These are phyloP conservation scores for Metschnikowia santaceciliae DNA, from an alignment of 805 yeast genomes.

Conservation along the genomic window DNA sequence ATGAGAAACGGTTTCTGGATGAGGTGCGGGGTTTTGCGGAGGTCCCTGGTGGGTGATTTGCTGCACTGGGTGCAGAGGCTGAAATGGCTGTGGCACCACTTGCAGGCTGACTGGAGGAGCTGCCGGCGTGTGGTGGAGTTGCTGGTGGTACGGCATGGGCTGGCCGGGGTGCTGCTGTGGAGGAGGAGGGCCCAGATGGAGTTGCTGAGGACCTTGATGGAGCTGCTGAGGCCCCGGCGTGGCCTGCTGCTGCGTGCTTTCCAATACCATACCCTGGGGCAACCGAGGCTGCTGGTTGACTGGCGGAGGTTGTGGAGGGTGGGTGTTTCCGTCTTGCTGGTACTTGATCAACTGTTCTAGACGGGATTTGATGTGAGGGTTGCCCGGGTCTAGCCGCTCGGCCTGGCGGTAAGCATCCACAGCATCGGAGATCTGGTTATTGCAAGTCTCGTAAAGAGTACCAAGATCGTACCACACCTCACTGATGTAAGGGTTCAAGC, in stretches of 20 bases:
- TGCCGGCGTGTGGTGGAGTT: conserved; percentile 11
- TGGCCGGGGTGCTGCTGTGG: conserved; percentile 13
- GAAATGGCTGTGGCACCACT: conserved; percentile 8
- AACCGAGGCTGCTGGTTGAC: conserved; percentile 56
- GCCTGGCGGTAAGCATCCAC: conserved; percentile 96
- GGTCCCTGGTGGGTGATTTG: neutral
- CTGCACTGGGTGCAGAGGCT: conserved; percentile 3
- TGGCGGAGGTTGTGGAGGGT: conserved; percentile 68
- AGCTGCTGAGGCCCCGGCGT: conserved; percentile 12
- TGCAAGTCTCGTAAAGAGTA: conserved; percentile 94
- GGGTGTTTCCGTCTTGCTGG: conserved; percentile 64
- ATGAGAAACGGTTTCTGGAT: conserved; percentile 7
- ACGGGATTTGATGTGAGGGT: conserved; percentile 91
- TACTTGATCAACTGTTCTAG: conserved; percentile 77
- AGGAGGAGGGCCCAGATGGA: conserved; percentile 14
- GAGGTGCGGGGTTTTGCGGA: conserved; percentile 4
- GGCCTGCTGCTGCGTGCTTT: conserved; percentile 30
- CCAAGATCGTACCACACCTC: conserved; percentile 99
- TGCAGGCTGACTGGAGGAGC: conserved; percentile 15
- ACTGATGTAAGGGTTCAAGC: conserved; percentile 90
- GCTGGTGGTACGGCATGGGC: conserved; percentile 11
- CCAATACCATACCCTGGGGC: conserved; percentile 64
- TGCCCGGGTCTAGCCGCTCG: conserved; percentile 88
- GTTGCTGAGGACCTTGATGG: conserved; percentile 9
- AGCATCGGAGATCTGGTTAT: conserved; percentile 92